phyloP scores from a whole-genome alignment of 2,329 filamentous ascomycete species.

The Pseudocercospora eumusae region DNA sequence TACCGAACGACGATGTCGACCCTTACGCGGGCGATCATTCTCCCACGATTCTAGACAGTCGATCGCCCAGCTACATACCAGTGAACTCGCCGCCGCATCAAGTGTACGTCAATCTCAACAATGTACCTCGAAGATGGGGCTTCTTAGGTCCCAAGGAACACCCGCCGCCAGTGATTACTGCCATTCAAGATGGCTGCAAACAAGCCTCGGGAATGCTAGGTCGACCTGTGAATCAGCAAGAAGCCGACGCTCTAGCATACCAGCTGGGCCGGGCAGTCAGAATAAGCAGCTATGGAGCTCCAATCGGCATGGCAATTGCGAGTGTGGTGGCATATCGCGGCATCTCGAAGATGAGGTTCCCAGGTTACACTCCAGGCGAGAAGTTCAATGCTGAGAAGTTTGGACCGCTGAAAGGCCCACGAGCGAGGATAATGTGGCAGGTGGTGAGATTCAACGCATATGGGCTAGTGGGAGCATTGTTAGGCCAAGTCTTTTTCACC shows the following conservation, averaged over 20 bases:
- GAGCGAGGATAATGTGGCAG: conserved; percentile 41
- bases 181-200: conserved; percentile 37
- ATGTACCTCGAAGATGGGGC: conserved; percentile 37
- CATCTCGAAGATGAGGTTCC: conserved; percentile 43
- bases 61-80: conserved; percentile 31
- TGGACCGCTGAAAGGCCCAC: conserved; percentile 36
- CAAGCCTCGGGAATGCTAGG: conserved; percentile 39
- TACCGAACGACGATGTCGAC: conserved; percentile 43
- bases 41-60: conserved; percentile 41
- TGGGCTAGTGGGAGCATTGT: conserved; percentile 36
- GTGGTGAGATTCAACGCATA: conserved; percentile 36
- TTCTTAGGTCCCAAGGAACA: conserved; percentile 40
- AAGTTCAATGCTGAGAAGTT: conserved; percentile 43
- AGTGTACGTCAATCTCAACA: conserved; percentile 42
- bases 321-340: conserved; percentile 41
- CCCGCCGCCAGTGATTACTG: conserved; percentile 33
- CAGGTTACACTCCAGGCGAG: conserved; percentile 45
- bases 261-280: conserved; percentile 44
- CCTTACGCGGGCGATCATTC: conserved; percentile 41
- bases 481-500: conserved; percentile 38
- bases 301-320: conserved; percentile 40
- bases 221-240: conserved; percentile 44
- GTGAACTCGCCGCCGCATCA: conserved; percentile 18
- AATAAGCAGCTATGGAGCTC: conserved; percentile 44
- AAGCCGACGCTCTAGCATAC: conserved; percentile 47